phyloP scores from a whole-genome alignment of 768 basidiomycete genomes.

The Calocybe gangraenosa region DNA sequence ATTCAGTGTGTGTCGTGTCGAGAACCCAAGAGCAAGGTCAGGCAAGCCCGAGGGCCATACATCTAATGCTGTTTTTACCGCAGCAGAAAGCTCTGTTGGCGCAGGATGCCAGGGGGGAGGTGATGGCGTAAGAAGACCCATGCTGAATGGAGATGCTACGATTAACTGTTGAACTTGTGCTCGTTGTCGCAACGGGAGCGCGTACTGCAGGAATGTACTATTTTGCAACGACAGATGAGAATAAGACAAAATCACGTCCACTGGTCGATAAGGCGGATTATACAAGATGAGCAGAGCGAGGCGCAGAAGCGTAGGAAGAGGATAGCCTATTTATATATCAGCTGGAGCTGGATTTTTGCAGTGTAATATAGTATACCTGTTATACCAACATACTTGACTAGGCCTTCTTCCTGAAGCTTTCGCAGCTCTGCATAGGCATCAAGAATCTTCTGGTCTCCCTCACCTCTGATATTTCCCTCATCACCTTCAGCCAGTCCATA shows the following conservation, averaged over 20 bases:
- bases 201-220: constrained; percentile 51
- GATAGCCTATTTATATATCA: constrained; percentile 61
- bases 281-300: constrained; percentile 70
- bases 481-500: constrained; percentile 66
- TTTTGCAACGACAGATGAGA: constrained; percentile 80
- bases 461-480: constrained; percentile 53
- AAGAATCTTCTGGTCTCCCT: constrained; percentile 70
- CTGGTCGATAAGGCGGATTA: constrained; percentile 59
- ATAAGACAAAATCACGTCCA: constrained; percentile 80
- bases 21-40: constrained; percentile 70
- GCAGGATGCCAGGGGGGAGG: constrained; percentile 80
- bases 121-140: constrained; percentile 65
- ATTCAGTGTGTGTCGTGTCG: constrained; percentile 45
- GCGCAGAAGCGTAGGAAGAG: constrained; percentile 81
- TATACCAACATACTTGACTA: constrained; percentile 73
- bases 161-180: constrained; percentile 67
- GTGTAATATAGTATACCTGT: constrained; percentile 45
- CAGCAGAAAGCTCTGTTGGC: constrained; percentile 41
- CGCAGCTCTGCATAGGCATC: constrained; percentile 63
- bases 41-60: constrained; percentile 48
- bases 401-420: constrained; percentile 66
- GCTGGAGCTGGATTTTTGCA: neutral
- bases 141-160: constrained; percentile 79
- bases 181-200: constrained; percentile 50
- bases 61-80: constrained; percentile 33